A percentile compares a stretch with the other conserved stretches of the same genome.
Evolutionary conservation across 805 yeast species (phyloP).

Genomic region (Kluyveromyces nonfermentans): DNA sequence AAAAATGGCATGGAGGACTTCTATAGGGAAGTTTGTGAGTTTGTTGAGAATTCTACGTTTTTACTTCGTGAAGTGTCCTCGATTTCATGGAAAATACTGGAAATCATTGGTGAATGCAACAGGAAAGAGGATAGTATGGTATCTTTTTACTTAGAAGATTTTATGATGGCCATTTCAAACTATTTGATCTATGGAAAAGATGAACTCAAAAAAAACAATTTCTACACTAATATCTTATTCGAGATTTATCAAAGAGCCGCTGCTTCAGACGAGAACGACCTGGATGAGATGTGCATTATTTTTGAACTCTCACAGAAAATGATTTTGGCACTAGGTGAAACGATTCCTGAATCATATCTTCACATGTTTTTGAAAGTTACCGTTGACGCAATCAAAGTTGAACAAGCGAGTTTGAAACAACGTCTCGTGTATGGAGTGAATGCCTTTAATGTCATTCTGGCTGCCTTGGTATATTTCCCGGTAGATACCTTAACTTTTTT

Average conservation of each 20-base stretch:
- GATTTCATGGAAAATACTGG: constrained; percentile 66
- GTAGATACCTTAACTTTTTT: constrained; percentile 42
- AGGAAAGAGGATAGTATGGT: constrained; percentile 40
- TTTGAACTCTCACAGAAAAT: constrained; percentile 59
- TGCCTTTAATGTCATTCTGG: constrained; percentile 45
- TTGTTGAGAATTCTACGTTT: constrained; percentile 61
- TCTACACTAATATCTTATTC: constrained; percentile 40
- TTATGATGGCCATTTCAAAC: constrained; percentile 64
- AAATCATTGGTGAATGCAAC: constrained; percentile 33
- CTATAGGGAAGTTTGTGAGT: constrained; percentile 65
- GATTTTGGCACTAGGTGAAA: constrained; percentile 45
- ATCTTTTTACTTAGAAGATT: constrained; percentile 63
- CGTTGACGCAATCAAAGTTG: constrained; percentile 26
- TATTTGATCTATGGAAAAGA: constrained; percentile 53
- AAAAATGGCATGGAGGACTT: constrained; percentile 61
- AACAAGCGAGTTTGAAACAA: constrained; percentile 19
- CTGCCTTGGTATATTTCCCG: constrained; percentile 57
- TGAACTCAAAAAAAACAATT: constrained; percentile 38
- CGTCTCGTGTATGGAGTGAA: constrained; percentile 26
- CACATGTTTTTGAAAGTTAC: constrained; percentile 38
- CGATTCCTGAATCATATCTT: constrained; percentile 35
- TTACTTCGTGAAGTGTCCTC: constrained; percentile 53
- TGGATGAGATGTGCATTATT: constrained; percentile 47
- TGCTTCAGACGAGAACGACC: constrained; percentile 31
- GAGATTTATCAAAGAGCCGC: constrained; percentile 40